phyloP scores from a whole-genome alignment of 176 grass and related monocot species.

The Themeda triandra region DNA sequence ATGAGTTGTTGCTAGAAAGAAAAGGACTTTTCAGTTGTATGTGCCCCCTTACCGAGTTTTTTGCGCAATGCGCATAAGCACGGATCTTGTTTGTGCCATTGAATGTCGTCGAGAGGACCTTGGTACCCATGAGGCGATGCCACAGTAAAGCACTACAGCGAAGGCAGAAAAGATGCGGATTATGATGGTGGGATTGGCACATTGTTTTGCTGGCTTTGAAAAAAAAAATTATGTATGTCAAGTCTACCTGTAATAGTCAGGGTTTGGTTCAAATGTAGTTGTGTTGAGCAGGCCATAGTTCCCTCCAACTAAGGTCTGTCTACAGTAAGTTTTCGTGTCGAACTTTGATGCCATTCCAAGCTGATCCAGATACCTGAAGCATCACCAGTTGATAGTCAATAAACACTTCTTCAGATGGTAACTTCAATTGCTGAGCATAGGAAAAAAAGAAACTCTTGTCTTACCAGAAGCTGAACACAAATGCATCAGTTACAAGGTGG shows the following conservation, averaged over 20 bases:
- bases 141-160: constrained; percentile 63
- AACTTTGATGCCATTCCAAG: constrained; percentile 78
- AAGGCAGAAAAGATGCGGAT: constrained; percentile 30
- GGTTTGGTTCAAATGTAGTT: constrained; percentile 76
- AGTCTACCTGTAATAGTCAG: constrained; percentile 86
- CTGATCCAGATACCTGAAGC: constrained; percentile 74
- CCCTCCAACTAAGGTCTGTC: constrained; percentile 69
- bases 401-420: not conserved
- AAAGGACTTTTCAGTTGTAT: not conserved
- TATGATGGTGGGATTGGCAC: not conserved
- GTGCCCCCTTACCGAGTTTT: constrained; percentile 39
- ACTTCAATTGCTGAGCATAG: not conserved
- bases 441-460: not conserved
- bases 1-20: not conserved
- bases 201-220: not conserved
- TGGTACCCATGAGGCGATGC: constrained; percentile 74
- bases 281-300: constrained; percentile 86
- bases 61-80: constrained; percentile 66
- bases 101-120: constrained; percentile 54
- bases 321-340: constrained; percentile 73
- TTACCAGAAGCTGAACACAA: constrained; percentile 92
- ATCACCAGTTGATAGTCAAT: not conserved
- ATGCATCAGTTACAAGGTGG: constrained; percentile 79
- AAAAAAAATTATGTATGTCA: not conserved
- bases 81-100: constrained; percentile 57